phyloP scores from a whole-genome alignment of 2,329 filamentous ascomycete genomes.

The Huntiella bhutanensis region DNA sequence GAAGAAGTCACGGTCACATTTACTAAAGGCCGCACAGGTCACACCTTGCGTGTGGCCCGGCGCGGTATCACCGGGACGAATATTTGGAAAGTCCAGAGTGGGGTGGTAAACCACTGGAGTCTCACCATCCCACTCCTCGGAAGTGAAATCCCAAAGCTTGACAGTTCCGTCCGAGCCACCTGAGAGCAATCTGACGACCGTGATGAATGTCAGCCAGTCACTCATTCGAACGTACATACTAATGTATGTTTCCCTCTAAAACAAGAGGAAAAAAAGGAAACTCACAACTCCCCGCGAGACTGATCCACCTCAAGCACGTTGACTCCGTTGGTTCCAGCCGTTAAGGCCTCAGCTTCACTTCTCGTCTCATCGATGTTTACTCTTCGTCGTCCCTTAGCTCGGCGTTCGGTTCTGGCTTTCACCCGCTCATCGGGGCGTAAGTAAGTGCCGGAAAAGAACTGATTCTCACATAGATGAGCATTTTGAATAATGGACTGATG shows the following conservation, averaged over 20 bases:
- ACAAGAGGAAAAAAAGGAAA: not conserved
- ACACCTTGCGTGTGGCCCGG: slow-evolving; percentile 47
- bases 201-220: not conserved
- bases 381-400: too few relatives aligned
- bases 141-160: slow-evolving; percentile 64
- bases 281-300: slow-evolving; percentile 59
- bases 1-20: slow-evolving; percentile 58
- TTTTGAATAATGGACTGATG: too few relatives aligned
- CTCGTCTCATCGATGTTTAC: not conserved
- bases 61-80: slow-evolving; percentile 16
- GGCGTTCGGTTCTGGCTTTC: too few relatives aligned
- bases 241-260: not conserved
- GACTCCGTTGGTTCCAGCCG: slow-evolving; percentile 58
- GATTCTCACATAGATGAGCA: too few relatives aligned
- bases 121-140: slow-evolving; percentile 29
- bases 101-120: slow-evolving; percentile 33
- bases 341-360: not conserved
- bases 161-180: slow-evolving; percentile 73
- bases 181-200: slow-evolving; percentile 46
- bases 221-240: not conserved
- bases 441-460: too few relatives aligned
- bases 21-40: slow-evolving; percentile 60
- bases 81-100: slow-evolving; percentile 29
- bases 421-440: too few relatives aligned
- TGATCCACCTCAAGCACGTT: slow-evolving; percentile 64